Evolutionary conservation across 805 yeast species (phyloP).

Genomic region (Candida palmyrensis): DNA sequence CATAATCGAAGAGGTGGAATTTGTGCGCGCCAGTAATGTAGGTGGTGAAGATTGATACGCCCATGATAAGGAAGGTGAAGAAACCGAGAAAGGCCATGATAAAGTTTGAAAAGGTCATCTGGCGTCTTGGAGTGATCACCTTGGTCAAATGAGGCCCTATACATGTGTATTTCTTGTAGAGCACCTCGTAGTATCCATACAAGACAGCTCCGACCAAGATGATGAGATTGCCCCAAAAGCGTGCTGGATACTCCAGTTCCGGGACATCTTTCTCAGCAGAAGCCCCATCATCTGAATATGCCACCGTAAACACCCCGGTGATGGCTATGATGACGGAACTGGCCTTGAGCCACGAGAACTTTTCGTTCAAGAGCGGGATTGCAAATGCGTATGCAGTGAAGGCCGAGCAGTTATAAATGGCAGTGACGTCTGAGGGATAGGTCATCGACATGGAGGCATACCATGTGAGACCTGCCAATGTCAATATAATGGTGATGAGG

Average conservation of each 20-base stretch:
- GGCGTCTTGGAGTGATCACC: constrained; percentile 50
- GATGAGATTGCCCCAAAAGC: constrained; percentile 64
- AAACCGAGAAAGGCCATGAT: constrained; percentile 65
- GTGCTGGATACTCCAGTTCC: constrained; percentile 45
- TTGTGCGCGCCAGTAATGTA: constrained; percentile 53
- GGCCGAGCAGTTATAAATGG: constrained; percentile 86
- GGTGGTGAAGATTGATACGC: constrained; percentile 42
- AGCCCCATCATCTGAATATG: constrained; percentile 42
- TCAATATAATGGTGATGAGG: constrained; percentile 52
- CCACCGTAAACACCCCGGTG: constrained; percentile 71
- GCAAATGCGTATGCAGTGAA: constrained; percentile 85
- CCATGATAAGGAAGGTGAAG: constrained; percentile 46
- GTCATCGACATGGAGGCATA: constrained; percentile 77
- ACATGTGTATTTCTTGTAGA: constrained; percentile 71
- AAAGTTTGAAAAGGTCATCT: constrained; percentile 76
- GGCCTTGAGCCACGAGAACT: constrained; percentile 57
- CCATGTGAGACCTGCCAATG: constrained; percentile 80
- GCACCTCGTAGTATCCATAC: constrained; percentile 79
- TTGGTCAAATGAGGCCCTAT: constrained; percentile 54
- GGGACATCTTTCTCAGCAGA: too few relatives aligned
- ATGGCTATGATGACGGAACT: constrained; percentile 68
- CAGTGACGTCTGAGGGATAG: constrained; percentile 82
- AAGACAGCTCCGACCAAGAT: constrained; percentile 71
- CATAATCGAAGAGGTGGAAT: constrained; percentile 49
- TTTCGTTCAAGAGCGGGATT: constrained; percentile 65